phyloP scores from a whole-genome alignment of 495 filamentous ascomycete genomes.

The Tricharina praecox region DNA sequence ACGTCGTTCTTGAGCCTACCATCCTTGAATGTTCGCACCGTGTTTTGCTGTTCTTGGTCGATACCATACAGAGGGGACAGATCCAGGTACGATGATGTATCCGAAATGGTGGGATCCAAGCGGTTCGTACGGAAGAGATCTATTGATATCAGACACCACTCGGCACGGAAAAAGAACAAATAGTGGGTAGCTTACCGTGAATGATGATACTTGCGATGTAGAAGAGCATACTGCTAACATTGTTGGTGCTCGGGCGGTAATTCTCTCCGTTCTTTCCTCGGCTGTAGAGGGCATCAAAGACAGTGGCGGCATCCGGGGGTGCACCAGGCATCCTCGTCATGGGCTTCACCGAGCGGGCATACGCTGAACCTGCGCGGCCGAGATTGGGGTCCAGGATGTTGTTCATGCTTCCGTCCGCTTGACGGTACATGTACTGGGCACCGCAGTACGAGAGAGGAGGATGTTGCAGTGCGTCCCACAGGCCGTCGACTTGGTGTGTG shows the following conservation, averaged over 20 bases:
- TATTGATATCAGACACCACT: too few species aligned
- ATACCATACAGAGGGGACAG: slow-evolving; percentile 75
- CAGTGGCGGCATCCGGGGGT: slow-evolving; percentile 54
- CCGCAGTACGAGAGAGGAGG: slow-evolving; percentile 45
- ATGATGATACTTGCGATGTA: slow-evolving; percentile 83
- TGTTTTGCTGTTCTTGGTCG: slow-evolving; percentile 55
- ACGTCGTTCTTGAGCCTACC: slow-evolving; percentile 72
- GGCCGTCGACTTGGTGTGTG: slow-evolving; percentile 40
- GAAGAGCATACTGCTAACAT: slow-evolving; percentile 75
- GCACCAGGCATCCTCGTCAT: slow-evolving; percentile 42
- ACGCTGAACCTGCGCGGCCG: slow-evolving; percentile 42
- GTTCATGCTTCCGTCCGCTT: slow-evolving; percentile 55
- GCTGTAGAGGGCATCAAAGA: slow-evolving; percentile 62
- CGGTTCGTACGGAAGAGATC: slow-evolving; percentile 50
- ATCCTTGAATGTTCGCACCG: slow-evolving; percentile 60
- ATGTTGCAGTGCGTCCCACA: slow-evolving; percentile 55
- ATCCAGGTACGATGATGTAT: slow-evolving; percentile 74
- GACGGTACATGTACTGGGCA: slow-evolving; percentile 39
- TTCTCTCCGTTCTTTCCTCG: slow-evolving; percentile 34
- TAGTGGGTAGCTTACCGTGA: slow-evolving; percentile 37
- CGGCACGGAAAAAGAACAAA: background rate
- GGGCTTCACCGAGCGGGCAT: slow-evolving; percentile 58
- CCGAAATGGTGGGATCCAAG: slow-evolving; percentile 38
- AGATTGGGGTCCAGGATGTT: slow-evolving; percentile 44
- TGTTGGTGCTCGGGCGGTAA: slow-evolving; percentile 52